Evolutionary conservation across 2,329 filamentous ascomycete species (phyloP).

Genomic region (Didymella sp.): DNA sequence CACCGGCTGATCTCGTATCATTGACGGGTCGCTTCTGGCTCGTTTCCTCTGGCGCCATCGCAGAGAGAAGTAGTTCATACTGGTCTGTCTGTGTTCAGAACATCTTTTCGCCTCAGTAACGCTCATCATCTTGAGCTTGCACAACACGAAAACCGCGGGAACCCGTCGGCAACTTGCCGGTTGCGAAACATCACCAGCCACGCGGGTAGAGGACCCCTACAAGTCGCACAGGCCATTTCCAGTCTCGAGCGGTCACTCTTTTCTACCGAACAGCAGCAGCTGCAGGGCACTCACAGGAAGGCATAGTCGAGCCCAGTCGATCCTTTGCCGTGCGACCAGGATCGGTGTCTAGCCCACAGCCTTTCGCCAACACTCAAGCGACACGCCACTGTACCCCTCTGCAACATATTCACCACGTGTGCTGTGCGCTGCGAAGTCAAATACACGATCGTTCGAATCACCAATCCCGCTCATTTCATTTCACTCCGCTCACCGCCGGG

Average conservation of each 20-base stretch:
- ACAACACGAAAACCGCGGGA: constrained; percentile 25
- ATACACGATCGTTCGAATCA: constrained; percentile 26
- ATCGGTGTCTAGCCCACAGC: constrained; percentile 23
- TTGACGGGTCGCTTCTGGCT: constrained; percentile 13
- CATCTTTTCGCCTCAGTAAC: constrained; percentile 24
- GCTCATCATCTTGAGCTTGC: constrained; percentile 23
- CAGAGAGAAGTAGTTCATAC: constrained; percentile 10
- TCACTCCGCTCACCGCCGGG: constrained; percentile 28
- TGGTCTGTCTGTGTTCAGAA: constrained; percentile 8
- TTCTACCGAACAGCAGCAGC: constrained; percentile 10
- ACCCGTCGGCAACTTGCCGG: constrained; percentile 28
- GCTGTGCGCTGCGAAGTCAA: constrained; percentile 26
- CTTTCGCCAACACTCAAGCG: constrained; percentile 25
- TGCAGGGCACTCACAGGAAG: constrained; percentile 21
- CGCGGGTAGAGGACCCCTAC: constrained; percentile 33
- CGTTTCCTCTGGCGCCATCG: constrained; percentile 17
- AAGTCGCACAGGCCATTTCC: constrained; percentile 26
- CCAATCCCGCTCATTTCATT: constrained; percentile 28
- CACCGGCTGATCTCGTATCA: constrained; percentile 8
- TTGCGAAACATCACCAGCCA: constrained; percentile 28
- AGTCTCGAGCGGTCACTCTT: constrained; percentile 24
- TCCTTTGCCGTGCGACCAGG: constrained; percentile 32
- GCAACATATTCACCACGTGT: constrained; percentile 38
- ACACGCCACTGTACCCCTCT: constrained; percentile 37
- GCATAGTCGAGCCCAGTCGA: constrained; percentile 32